Evolutionary conservation across 192 early-diverging fungal species (phyloP).

Genomic region (Bifiguratus adelaidae): DNA sequence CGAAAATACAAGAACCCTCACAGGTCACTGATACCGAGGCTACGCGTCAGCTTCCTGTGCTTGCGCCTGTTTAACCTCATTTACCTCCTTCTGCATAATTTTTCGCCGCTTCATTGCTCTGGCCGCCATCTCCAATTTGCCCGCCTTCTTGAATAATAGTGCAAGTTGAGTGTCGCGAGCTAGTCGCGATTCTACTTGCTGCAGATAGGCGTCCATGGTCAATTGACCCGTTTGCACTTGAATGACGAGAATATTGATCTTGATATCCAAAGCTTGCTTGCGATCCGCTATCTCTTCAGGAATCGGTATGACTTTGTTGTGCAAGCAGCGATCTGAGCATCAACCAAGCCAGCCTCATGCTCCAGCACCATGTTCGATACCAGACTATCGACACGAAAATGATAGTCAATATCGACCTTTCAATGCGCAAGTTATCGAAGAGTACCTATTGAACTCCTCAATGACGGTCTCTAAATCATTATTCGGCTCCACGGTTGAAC

Average conservation of each 20-base stretch:
- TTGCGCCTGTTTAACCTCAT: no score
- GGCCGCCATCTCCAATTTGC: conserved; percentile 52
- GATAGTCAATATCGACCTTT: no score
- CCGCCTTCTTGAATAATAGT: conserved; percentile 52
- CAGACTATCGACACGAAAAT: conserved; percentile 59
- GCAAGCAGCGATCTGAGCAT: conserved; percentile 30
- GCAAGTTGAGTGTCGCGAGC: conserved; percentile 49
- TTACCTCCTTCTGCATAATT: conserved; percentile 67
- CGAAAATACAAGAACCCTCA: no score
- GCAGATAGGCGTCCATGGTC: conserved; percentile 60
- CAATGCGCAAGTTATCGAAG: no score
- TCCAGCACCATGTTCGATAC: conserved; percentile 70
- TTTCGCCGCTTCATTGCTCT: conserved; percentile 56
- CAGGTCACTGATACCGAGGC: no score
- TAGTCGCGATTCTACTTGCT: conserved; percentile 43
- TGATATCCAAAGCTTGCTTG: conserved; percentile 56
- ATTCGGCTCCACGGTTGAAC: no score
- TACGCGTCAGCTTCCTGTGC: no score
- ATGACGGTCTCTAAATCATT: no score
- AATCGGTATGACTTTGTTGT: conserved; percentile 24
- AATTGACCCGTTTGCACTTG: conserved; percentile 59
- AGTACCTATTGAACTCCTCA: no score
- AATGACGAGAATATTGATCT: conserved; percentile 62
- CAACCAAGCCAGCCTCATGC: conserved; percentile 37
- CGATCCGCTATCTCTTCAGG: conserved; percentile 55